Evolutionary conservation across 2,329 filamentous ascomycete genomes (phyloP).

Genomic region (Colletotrichum destructivum): DNA sequence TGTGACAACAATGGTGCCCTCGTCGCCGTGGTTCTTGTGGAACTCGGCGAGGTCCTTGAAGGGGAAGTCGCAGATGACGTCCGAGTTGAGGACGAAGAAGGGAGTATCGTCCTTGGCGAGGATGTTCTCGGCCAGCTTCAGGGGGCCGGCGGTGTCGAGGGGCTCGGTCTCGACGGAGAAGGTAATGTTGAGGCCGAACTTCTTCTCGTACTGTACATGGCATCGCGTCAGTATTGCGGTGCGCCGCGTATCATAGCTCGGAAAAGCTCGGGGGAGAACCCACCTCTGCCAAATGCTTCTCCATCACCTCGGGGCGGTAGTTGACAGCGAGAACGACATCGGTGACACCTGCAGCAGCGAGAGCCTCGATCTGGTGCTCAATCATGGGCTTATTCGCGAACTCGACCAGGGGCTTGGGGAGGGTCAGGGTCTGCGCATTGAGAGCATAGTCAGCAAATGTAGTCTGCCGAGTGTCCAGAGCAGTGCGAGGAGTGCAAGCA

Average conservation of each 20-base stretch:
- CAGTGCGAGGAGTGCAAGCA: neutral
- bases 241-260: neutral
- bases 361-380: conserved; percentile 94
- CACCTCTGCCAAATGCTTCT: conserved; percentile 91
- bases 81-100: conserved; percentile 98
- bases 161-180: conserved; percentile 98
- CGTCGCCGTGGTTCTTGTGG: conserved; percentile 93
- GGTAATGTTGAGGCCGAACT: conserved; percentile 95
- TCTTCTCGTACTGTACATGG: conserved; percentile 80
- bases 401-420: conserved; percentile 97
- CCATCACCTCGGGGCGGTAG: conserved; percentile 99
- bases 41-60: conserved; percentile 92
- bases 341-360: conserved; percentile 93
- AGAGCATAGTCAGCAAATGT: conserved; percentile 38
- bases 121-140: conserved; percentile 95
- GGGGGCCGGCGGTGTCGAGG: conserved; percentile 92
- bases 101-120: conserved; percentile 93
- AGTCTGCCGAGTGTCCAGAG: conserved; percentile 35
- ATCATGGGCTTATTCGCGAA: conserved; percentile 99
- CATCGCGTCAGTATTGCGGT: conserved; percentile 37
- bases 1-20: conserved; percentile 98
- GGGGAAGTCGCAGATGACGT: conserved; percentile 98
- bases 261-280: conserved; percentile 48
- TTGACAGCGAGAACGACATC: conserved; percentile 99
- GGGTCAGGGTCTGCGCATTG: conserved; percentile 83